Evolutionary conservation across 495 filamentous ascomycete species (phyloP), one percentile per base, ranked within the genome.

Genomic region (Penicillium parvum): DNA sequence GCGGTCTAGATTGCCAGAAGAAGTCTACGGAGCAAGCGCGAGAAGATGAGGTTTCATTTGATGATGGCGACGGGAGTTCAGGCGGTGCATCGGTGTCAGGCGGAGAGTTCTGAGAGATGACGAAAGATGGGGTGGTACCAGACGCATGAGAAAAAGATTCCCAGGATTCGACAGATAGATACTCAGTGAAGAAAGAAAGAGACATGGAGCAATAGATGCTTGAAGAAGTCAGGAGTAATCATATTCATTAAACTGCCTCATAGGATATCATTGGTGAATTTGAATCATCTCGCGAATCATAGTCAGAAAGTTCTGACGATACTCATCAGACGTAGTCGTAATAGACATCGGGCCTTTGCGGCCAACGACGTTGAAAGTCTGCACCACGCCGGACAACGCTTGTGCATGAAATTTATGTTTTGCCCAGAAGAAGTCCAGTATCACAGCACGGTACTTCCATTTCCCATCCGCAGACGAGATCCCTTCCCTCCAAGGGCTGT

Each of bases 381-480:
- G 72, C 26, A 86, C 70, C 21, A 84, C 58, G 0, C 76, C 68
- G 4, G 83, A 82, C 73, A 85, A 71, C 0, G 74, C 70, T 55
- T 69, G 73, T 2, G 82, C 74, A 36, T 77, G 77, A 1, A 81
- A 40, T 47, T 78, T 82, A 61, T 85, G 82, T 53, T 78, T 80
- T 1, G 79, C 78, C 79, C 83, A 86, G 61, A 86, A 85, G 50
- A 85, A 86, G 57, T 86, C 82, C 30, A 87, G 59, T 16, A 85
- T 50, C 4, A 78, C 70, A 6, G 71, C 77, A 10, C 80, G 66
- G 49, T 85, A 87, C 15, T 79, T 68, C 65, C 82, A 79, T 55
- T 77, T 74, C 3, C 77, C 78, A 54, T 84, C 78, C 7, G 72
- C 66, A 15, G 77, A 81, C 0, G 55, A 29, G 1, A 84, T 25